phyloP scores from a whole-genome alignment of 1,284 basidiomycete species.

The Microbotryum silenes-acaulis region DNA sequence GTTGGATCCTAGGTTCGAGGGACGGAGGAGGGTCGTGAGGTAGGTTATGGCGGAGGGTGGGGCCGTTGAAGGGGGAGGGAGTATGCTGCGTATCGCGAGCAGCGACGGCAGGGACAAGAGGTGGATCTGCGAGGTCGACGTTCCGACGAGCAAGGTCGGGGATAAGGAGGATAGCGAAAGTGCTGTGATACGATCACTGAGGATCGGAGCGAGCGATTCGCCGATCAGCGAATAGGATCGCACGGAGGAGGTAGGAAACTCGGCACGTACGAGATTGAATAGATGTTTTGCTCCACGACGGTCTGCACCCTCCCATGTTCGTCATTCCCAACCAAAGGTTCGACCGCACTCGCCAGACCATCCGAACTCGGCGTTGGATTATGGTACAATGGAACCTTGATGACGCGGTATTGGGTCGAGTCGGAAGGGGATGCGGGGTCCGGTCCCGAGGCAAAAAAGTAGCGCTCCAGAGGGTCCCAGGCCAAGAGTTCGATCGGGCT shows the following conservation, averaged over 20 bases:
- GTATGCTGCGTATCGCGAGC: constrained; percentile 72
- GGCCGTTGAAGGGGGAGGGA: constrained; percentile 54
- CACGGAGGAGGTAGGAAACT: no score
- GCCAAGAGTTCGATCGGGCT: constrained; percentile 59
- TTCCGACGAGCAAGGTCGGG: constrained; percentile 48
- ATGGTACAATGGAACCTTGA: constrained; percentile 30
- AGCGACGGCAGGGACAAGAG: constrained; percentile 83
- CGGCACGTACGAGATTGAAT: constrained; percentile 50
- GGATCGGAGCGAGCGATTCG: not conserved
- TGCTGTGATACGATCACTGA: constrained; percentile 52
- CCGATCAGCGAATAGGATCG: no score
- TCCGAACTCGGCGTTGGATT: constrained; percentile 22
- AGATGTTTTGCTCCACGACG: constrained; percentile 51
- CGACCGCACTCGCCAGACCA: constrained; percentile 37
- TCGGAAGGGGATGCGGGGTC: constrained; percentile 39
- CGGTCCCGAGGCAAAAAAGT: constrained; percentile 65
- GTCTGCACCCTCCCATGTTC: constrained; percentile 53
- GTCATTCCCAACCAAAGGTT: constrained; percentile 70
- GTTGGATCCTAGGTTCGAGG: constrained; percentile 72
- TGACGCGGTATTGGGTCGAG: constrained; percentile 45
- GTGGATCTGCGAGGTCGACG: constrained; percentile 55
- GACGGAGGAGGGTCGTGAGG: constrained; percentile 66
- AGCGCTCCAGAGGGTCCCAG: constrained; percentile 75
- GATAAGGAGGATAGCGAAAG: constrained; percentile 67
- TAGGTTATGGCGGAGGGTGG: constrained; percentile 55